Evolutionary conservation across 768 basidiomycete species (phyloP), one percentile per base, ranked within the genome.

Genomic region (Collybiopsis luxurians): DNA sequence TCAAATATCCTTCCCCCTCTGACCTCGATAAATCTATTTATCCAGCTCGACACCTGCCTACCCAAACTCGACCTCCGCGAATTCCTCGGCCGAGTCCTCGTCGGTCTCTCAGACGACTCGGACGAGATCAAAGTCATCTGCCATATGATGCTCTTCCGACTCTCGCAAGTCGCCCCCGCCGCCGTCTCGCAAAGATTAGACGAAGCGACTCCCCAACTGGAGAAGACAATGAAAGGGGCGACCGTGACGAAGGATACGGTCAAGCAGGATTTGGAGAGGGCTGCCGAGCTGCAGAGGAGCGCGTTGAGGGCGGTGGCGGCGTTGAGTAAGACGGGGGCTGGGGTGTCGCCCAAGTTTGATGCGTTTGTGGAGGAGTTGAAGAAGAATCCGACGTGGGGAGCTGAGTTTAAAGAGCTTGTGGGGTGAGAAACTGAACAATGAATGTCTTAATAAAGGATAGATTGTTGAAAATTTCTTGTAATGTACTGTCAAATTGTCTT

Each of bases 71-170:
- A 97, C 66, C 76, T 97, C 19, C 85, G 90, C 60, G 85, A 89
- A 43, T 95, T 96, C 77, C 79, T 98, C 23, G 80, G 78, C 23
- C 83, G 86, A 45, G 88, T 98, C 45, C 79, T 96, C 49, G 82
- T 83, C 1, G 95, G 93, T 1, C 82, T 98, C 12, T 76, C 80
- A 2, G 97, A 99, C 69, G 87, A 89, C 54, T 91, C 91, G 4
- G 95, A 98, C 68, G 97, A 98, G 69, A 92, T 99, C 77, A 98
- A 98, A 71, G 93, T 98, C 45, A 84, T 98, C 58, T 94, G 88
- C 52, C 92, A 96, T 71, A 92, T 99, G 84, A 90, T 96, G 77
- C 81, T 98, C 38, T 92, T 93, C 78, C 87, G 95, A 10, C 83
- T 98, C 15, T 85, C 93, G 7, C 88, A 90, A 63, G 82, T 95